phyloP scores from a whole-genome alignment of 2,329 filamentous ascomycete genomes.

The Parastagonospora avenae region DNA sequence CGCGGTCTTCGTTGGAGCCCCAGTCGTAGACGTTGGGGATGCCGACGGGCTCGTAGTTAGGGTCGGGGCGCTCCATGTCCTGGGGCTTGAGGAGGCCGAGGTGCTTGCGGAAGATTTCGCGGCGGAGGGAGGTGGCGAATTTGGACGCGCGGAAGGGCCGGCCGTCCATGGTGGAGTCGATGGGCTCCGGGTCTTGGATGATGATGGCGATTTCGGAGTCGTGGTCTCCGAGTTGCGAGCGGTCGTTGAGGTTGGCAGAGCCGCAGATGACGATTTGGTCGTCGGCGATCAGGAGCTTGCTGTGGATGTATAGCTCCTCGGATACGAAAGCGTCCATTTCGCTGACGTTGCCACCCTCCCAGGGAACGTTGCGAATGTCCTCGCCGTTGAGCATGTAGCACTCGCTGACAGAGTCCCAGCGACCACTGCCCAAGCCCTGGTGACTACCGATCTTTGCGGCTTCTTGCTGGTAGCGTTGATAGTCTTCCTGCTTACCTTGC shows the following conservation, averaged over 20 bases:
- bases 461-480: conserved; percentile 74
- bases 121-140: conserved; percentile 80
- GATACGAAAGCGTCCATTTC: conserved; percentile 68
- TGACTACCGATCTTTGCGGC: conserved; percentile 60
- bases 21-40: conserved; percentile 60
- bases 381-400: conserved; percentile 84
- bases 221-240: conserved; percentile 80
- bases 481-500: conserved; percentile 49
- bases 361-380: conserved; percentile 69
- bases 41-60: conserved; percentile 64
- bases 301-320: conserved; percentile 68
- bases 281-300: conserved; percentile 79
- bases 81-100: conserved; percentile 81
- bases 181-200: conserved; percentile 75
- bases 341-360: conserved; percentile 59
- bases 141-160: conserved; percentile 71
- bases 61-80: conserved; percentile 63
- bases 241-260: conserved; percentile 71
- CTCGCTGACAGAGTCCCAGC: conserved; percentile 76
- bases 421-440: conserved; percentile 54
- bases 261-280: conserved; percentile 83
- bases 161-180: conserved; percentile 76
- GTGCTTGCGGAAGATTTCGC: conserved; percentile 90
- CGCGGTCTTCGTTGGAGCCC: conserved; percentile 51
- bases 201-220: conserved; percentile 91